Conservation (phyloP, 345 rosid genomes). For the Dipteronia dyeriana region DNA sequence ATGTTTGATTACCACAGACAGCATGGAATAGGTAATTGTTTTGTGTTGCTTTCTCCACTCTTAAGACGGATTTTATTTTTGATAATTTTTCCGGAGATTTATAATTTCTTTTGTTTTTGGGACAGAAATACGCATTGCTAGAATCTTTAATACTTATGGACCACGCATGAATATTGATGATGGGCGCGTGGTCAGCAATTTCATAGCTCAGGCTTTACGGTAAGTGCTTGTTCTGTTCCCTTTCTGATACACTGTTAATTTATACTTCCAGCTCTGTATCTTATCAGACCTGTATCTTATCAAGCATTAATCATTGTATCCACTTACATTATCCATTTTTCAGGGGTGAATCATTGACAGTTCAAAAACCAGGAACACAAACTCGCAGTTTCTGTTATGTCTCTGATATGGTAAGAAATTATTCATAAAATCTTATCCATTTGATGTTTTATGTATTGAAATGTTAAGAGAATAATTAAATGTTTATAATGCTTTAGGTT, state of each 20-base stretch:
- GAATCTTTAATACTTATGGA: constrained; percentile 98
- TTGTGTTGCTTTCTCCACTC: constrained; percentile 7
- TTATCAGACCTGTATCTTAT: background rate
- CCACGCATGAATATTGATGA: constrained; percentile 99
- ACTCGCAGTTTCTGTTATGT: constrained; percentile 98
- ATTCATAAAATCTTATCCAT: background rate
- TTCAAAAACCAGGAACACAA: constrained; percentile 94
- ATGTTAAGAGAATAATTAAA: background rate
- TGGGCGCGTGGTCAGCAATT: constrained; percentile 99
- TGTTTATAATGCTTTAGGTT: constrained; percentile 41
- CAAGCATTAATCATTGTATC: background rate
- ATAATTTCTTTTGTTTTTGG: constrained; percentile 16
- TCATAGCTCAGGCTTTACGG: constrained; percentile 99
- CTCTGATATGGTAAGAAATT: constrained; percentile 76
- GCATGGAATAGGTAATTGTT: constrained; percentile 77
- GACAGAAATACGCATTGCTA: constrained; percentile 92
- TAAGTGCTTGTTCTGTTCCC: constrained; percentile 24
- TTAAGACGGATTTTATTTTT: background rate
- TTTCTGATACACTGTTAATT: background rate
- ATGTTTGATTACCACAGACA: constrained; percentile 99
- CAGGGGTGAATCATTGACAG: constrained; percentile 90
- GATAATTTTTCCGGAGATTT: background rate
- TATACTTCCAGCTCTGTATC: background rate
- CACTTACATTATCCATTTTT: constrained; percentile 15
- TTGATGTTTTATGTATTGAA: background rate